These are phyloP conservation scores for Tulasnella sp. DNA, from an alignment of 768 basidiomycete genomes.

Conservation along the genomic window DNA sequence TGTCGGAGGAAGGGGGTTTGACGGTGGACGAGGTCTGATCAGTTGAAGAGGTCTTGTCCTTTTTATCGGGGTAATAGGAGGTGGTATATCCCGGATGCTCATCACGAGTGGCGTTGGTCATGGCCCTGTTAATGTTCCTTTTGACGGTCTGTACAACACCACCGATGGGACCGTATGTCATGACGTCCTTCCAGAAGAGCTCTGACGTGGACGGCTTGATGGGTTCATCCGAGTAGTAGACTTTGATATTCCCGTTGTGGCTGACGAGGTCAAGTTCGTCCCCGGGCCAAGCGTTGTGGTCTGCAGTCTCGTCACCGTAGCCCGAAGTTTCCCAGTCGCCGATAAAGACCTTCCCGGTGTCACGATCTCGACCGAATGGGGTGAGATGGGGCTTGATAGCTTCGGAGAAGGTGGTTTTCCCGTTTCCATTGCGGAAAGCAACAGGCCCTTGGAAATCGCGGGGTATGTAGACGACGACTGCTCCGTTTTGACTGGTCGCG, in stretches of 20 bases:
- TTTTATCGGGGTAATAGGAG: no score
- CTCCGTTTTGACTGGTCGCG: slow-evolving; percentile 11
- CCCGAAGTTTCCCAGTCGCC: slow-evolving; percentile 1
- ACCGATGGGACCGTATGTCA: background rate
- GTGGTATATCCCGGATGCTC: background rate
- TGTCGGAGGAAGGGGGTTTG: no score
- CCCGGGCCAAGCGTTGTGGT: slow-evolving; percentile 1
- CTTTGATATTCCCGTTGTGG: background rate
- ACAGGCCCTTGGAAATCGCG: slow-evolving; percentile 16
- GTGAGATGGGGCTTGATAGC: slow-evolving; percentile 1
- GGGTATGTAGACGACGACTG: slow-evolving; percentile 12
- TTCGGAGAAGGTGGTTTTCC: slow-evolving; percentile 8
- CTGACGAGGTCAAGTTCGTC: slow-evolving; percentile 8
- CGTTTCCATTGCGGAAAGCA: slow-evolving; percentile 10
- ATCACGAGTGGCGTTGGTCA: background rate
- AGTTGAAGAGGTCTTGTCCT: no score
- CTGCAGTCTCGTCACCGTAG: background rate
- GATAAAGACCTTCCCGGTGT: slow-evolving; percentile 2
- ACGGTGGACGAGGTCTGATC: no score
- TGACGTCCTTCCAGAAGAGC: background rate
- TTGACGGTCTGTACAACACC: background rate
- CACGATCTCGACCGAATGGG: background rate
- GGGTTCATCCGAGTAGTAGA: slow-evolving; percentile 7
- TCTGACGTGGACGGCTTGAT: background rate
- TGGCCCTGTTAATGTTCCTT: background rate